Conservation (phyloP, 2,329 filamentous ascomycete genomes). For the Penicillium sp. region DNA sequence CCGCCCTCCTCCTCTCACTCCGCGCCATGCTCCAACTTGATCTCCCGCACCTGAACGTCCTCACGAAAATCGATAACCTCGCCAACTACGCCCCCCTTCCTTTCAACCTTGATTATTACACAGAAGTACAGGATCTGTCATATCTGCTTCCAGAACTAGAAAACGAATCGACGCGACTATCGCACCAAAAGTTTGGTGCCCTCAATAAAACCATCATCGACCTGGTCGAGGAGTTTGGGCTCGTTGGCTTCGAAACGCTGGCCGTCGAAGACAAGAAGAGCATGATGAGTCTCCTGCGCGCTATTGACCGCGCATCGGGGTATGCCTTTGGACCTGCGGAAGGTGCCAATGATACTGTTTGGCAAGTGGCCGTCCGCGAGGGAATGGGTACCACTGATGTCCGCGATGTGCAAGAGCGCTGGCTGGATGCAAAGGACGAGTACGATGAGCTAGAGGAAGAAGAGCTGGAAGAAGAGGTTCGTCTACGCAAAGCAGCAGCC, state of each 20-base stretch:
- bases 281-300: conserved; percentile 87
- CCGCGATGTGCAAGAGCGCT: conserved; percentile 89
- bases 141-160: conserved; percentile 81
- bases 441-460: conserved; percentile 78
- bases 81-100: conserved; percentile 80
- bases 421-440: conserved; percentile 87
- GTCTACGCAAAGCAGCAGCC: conserved; percentile 44
- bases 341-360: conserved; percentile 93
- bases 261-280: conserved; percentile 96
- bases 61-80: conserved; percentile 97
- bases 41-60: conserved; percentile 89
- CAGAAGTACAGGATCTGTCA: conserved; percentile 89
- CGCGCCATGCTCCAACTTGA: conserved; percentile 99
- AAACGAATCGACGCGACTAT: conserved; percentile 70
- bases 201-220: conserved; percentile 85
- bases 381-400: conserved; percentile 72
- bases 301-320: conserved; percentile 88
- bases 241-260: conserved; percentile 89
- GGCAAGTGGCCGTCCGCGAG: conserved; percentile 89
- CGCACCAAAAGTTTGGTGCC: conserved; percentile 74
- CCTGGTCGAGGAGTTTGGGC: conserved; percentile 83
- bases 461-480: conserved; percentile 74
- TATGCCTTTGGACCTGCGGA: conserved; percentile 91
- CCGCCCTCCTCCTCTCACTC: conserved; percentile 87
- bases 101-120: conserved; percentile 97